phyloP scores from a whole-genome alignment of 2,329 filamentous ascomycete genomes.

The Fusarium robinianum region DNA sequence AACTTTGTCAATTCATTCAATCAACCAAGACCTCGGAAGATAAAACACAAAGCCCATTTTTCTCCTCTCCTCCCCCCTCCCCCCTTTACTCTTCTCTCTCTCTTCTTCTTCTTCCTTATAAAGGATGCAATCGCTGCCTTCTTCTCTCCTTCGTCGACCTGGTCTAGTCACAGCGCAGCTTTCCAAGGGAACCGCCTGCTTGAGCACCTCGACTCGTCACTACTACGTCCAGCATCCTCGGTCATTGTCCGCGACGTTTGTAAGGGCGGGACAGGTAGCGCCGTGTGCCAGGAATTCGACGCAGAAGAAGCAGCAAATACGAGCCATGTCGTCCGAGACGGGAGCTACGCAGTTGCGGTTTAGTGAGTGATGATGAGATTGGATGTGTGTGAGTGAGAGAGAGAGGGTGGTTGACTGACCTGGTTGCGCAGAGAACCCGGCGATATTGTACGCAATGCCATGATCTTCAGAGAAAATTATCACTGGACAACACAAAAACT shows the following conservation, averaged over 20 bases:
- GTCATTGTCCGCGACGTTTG: neutral
- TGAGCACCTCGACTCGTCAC: slow-evolving; percentile 1
- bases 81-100: neutral
- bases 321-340: slow-evolving; percentile 7
- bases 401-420: slow-evolving; percentile 22
- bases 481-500: neutral
- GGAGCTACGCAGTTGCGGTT: slow-evolving; percentile 41
- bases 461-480: neutral
- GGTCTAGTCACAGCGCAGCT: slow-evolving; percentile 19
- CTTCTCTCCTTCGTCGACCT: slow-evolving; percentile 21
- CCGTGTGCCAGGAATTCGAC: neutral
- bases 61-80: neutral
- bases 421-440: slow-evolving; percentile 49
- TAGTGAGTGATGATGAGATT: slow-evolving; percentile 35
- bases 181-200: slow-evolving; percentile 9
- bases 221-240: neutral
- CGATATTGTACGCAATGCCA: slow-evolving; percentile 51
- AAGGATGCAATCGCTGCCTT: slow-evolving; percentile 20
- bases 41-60: too few species aligned
- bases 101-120: neutral
- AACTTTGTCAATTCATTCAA: slow-evolving; percentile 23
- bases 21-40: slow-evolving; percentile 5
- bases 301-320: slow-evolving; percentile 1
- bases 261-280: too few species aligned
- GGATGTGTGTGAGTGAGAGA: neutral